A percentile compares a stretch with the other conserved stretches of the same genome.
These are phyloP conservation scores for Leccinum subtestaceum DNA, from an alignment of 768 basidiomycete genomes.

Conservation along the genomic window DNA sequence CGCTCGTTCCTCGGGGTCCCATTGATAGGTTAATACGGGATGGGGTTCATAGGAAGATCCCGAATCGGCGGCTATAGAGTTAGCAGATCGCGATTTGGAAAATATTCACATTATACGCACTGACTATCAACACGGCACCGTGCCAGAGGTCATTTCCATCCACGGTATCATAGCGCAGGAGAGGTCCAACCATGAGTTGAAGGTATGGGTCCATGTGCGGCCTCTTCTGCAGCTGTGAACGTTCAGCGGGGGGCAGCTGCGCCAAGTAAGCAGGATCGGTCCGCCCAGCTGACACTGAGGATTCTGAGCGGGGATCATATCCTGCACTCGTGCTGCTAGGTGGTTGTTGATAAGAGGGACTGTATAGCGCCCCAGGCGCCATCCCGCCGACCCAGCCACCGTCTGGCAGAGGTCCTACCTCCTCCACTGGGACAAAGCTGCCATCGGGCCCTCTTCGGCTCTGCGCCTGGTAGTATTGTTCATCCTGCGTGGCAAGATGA, in stretches of 20 bases:
- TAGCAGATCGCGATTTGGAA: not conserved
- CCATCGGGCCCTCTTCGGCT: conserved; percentile 48
- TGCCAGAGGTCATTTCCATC: conserved; percentile 78
- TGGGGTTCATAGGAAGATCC: conserved; percentile 76
- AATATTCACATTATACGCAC: conserved; percentile 44
- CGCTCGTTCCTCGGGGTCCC: conserved; percentile 56
- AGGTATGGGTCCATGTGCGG: conserved; percentile 79
- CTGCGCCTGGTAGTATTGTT: conserved; percentile 20
- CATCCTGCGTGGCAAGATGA: conserved; percentile 31
- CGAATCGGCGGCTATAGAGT: conserved; percentile 61
- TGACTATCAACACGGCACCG: conserved; percentile 86
- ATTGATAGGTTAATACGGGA: conserved; percentile 66
- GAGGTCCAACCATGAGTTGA: conserved; percentile 88
- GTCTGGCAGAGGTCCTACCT: conserved; percentile 60
- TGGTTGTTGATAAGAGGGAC: conserved; percentile 5
- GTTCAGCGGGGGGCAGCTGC: conserved; percentile 58
- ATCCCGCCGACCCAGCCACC: conserved; percentile 56
- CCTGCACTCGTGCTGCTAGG: conserved; percentile 28
- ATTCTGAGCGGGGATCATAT: conserved; percentile 21
- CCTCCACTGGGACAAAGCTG: conserved; percentile 51
- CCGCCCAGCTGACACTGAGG: conserved; percentile 3
- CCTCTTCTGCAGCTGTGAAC: conserved; percentile 55
- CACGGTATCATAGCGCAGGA: conserved; percentile 88
- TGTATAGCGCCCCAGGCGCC: conserved; percentile 33
- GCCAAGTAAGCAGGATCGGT: conserved; percentile 38